phyloP scores from a whole-genome alignment of 805 yeast genomes.

The Nakazawaea ernobii region DNA sequence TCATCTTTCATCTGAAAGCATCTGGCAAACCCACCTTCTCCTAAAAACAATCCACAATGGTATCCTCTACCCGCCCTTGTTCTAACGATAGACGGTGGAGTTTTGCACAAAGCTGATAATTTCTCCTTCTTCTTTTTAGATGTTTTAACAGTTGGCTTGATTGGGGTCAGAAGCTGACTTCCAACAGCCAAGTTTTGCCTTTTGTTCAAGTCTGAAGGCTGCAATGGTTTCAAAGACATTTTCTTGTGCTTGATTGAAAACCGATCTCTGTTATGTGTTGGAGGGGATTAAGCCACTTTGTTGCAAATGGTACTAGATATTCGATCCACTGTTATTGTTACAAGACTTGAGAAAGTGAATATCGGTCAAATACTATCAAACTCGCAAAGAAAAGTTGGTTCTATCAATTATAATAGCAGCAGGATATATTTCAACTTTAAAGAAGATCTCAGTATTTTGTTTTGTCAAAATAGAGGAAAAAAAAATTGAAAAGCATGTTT shows the following conservation, averaged over 20 bases:
- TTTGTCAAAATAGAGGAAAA: constrained; percentile 8
- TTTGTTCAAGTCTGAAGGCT: constrained; percentile 11
- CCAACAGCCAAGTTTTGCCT: constrained; percentile 3
- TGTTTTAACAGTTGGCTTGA: constrained; percentile 28
- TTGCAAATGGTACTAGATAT: background rate
- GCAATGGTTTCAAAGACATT: constrained; percentile 12
- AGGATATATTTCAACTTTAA: background rate
- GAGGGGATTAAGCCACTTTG: background rate
- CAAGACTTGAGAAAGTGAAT: too few species aligned
- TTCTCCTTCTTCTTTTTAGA: constrained; percentile 79
- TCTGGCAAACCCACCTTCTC: constrained; percentile 99
- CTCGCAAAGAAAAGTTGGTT: background rate
- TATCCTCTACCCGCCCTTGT: constrained; percentile 84
- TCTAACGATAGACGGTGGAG: constrained; percentile 92
- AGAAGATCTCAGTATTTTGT: constrained; percentile 7
- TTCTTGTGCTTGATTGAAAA: background rate
- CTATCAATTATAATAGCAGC: background rate
- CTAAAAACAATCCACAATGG: constrained; percentile 83
- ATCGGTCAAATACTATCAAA: too few species aligned
- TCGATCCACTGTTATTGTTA: background rate
- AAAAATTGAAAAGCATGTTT: background rate
- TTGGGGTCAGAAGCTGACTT: constrained; percentile 27
- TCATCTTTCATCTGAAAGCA: constrained; percentile 96
- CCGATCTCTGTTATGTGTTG: background rate
- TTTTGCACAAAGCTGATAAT: constrained; percentile 84